Conservation (phyloP, 2,329 filamentous ascomycete genomes). For the Paradendryphiella salina region DNA sequence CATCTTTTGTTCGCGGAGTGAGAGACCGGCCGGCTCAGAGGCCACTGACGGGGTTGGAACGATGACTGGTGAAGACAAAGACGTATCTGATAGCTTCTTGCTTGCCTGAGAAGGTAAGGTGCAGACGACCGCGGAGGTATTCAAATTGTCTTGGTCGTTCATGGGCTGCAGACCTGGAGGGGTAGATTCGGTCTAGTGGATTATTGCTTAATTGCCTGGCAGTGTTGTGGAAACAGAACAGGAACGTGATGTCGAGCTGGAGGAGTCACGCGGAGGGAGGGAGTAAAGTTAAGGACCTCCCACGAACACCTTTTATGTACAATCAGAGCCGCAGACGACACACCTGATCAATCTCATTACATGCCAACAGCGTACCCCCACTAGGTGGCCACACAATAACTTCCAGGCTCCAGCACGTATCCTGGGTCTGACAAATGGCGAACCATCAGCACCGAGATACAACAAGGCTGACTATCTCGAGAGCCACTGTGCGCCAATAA, state of each 20-base stretch:
- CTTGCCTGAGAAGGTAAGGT: constrained; percentile 10
- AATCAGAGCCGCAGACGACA: constrained; percentile 14
- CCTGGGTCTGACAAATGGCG: constrained; percentile 7
- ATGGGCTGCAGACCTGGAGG: constrained; percentile 14
- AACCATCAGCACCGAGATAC: constrained; percentile 1
- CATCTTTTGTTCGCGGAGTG: constrained; percentile 19
- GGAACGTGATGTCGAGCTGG: not conserved
- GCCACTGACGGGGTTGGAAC: constrained; percentile 31
- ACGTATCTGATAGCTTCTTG: constrained; percentile 27
- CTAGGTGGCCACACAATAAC: not conserved
- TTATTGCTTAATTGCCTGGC: too few relatives aligned
- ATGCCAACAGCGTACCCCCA: not conserved
- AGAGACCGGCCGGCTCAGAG: constrained; percentile 25
- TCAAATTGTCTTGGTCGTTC: constrained; percentile 23
- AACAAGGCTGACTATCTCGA: constrained; percentile 13
- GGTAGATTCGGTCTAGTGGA: too few relatives aligned
- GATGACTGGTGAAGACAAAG: constrained; percentile 29
- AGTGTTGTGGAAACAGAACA: too few relatives aligned
- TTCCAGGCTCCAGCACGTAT: constrained; percentile 8
- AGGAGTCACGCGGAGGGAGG: not conserved
- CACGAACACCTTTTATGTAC: constrained; percentile 18
- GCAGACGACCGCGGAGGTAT: constrained; percentile 10
- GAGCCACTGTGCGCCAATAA: not conserved
- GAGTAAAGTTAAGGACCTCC: not conserved
- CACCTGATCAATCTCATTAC: constrained; percentile 4